Conservation (phyloP, 108 stramenopile genomes). For the Skeletonema potamos region DNA sequence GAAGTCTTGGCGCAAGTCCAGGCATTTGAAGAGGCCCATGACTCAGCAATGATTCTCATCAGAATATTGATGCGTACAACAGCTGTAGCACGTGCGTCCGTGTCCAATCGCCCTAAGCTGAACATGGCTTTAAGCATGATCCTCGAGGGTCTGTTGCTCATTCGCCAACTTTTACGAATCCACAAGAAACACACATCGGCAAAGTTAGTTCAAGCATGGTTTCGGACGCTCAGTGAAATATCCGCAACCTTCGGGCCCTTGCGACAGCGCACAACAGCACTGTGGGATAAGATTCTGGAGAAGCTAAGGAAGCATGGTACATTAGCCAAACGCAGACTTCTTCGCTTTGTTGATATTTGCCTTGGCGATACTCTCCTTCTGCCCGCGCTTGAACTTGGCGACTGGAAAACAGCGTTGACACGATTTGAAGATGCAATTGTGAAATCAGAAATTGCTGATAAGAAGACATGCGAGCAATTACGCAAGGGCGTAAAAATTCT, state of each 20-base stretch:
- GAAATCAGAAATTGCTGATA: conserved; percentile 67
- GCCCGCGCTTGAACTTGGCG: conserved; percentile 70
- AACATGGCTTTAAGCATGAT: conserved; percentile 66
- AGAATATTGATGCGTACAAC: conserved; percentile 61
- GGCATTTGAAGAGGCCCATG: conserved; percentile 38
- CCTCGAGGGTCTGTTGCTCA: conserved; percentile 72
- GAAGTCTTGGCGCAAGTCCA: conserved; percentile 16
- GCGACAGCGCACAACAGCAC: conserved; percentile 63
- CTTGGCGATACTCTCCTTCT: conserved; percentile 70
- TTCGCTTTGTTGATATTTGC: conserved; percentile 74
- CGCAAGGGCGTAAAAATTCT: conserved; percentile 61
- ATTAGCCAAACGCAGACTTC: conserved; percentile 60
- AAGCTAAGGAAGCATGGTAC: conserved; percentile 75
- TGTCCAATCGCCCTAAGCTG: conserved; percentile 66
- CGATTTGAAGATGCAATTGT: conserved; percentile 72
- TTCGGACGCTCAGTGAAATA: conserved; percentile 64
- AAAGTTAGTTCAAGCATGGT: conserved; percentile 66
- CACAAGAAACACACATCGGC: conserved; percentile 68
- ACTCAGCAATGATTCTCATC: conserved; percentile 34
- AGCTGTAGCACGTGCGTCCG: conserved; percentile 62
- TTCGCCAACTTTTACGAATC: conserved; percentile 65
- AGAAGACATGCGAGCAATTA: conserved; percentile 65
- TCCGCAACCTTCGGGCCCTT: conserved; percentile 71
- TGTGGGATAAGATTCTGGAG: conserved; percentile 70
- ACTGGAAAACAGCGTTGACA: conserved; percentile 59